phyloP scores from a whole-genome alignment of 805 yeast genomes.

The baker's yeast (Saccharomyces cerevisiae) region DNA sequence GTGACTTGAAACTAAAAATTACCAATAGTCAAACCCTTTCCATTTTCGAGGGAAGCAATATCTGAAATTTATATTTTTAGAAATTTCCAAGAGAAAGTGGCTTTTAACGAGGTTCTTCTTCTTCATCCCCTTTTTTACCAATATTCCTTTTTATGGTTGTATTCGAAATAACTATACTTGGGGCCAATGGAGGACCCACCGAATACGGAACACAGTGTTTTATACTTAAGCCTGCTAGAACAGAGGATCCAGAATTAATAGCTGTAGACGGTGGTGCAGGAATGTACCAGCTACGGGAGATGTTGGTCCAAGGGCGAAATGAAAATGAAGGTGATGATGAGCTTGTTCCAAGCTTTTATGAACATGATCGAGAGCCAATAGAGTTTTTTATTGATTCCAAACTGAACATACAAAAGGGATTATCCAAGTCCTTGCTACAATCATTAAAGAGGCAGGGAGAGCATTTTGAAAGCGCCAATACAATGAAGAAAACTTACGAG shows the following conservation, averaged over 20 bases:
- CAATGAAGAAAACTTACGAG: slow-evolving; percentile 27
- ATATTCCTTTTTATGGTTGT: slow-evolving; percentile 5
- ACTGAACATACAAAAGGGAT: slow-evolving; percentile 10
- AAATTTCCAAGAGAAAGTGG: not conserved
- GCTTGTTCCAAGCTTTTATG: slow-evolving; percentile 17
- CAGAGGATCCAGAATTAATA: slow-evolving; percentile 33
- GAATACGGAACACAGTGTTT: slow-evolving; percentile 64
- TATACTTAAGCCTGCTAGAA: slow-evolving; percentile 47
- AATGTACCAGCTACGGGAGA: slow-evolving; percentile 43
- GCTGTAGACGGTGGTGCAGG: slow-evolving; percentile 81
- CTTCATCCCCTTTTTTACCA: not conserved
- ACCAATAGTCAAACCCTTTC: not conserved
- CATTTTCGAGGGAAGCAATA: not conserved
- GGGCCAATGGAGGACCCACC: slow-evolving; percentile 80
- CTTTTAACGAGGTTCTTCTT: not conserved
- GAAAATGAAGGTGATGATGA: slow-evolving; percentile 1
- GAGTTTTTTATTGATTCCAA: slow-evolving; percentile 10
- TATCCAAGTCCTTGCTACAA: slow-evolving; percentile 8
- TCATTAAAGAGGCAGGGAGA: not conserved
- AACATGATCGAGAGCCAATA: slow-evolving; percentile 16
- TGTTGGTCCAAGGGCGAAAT: slow-evolving; percentile 14
- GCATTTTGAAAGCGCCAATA: slow-evolving; percentile 9
- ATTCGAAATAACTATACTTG: slow-evolving; percentile 61
- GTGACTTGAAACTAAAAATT: not conserved
- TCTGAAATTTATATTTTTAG: not conserved